These are phyloP conservation scores for Crithidia expoeki DNA, from an alignment of 208 protist species.

Conservation along the genomic window DNA sequence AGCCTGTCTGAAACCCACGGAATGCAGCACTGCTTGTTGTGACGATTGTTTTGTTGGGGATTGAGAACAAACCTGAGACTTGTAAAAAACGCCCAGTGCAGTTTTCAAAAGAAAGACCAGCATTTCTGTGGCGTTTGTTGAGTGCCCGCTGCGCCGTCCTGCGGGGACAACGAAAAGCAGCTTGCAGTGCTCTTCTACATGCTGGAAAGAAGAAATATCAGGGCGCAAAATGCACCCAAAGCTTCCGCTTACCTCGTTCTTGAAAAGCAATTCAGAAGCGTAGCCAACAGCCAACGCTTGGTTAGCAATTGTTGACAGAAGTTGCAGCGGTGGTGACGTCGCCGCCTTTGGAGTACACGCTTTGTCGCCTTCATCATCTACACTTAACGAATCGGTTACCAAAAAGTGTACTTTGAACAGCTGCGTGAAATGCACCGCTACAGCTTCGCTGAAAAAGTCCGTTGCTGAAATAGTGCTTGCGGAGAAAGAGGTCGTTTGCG, in stretches of 20 bases:
- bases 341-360: not conserved
- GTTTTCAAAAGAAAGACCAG: not conserved
- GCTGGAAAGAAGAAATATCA: not conserved
- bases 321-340: conserved; percentile 15
- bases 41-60: not conserved
- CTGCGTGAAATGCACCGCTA: conserved; percentile 8
- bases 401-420: conserved; percentile 30
- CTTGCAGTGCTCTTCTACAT: conserved; percentile 13
- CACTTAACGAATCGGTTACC: not conserved
- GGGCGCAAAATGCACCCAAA: conserved; percentile 26
- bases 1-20: not conserved
- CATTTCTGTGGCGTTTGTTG: not conserved
- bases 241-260: not conserved
- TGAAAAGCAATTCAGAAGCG: conserved; percentile 26
- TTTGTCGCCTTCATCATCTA: not conserved
- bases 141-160: too few relatives aligned
- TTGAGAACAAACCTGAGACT: not conserved
- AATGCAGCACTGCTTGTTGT: not conserved
- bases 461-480: conserved; percentile 11
- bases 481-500: conserved; percentile 31
- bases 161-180: conserved; percentile 18
- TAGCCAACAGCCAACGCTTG: conserved; percentile 3
- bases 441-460: conserved; percentile 7
- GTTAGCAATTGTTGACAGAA: conserved; percentile 17
- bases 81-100: conserved; percentile 5